Evolutionary conservation across 257 asterid species (phyloP).

Genomic region (Solanum tarapatanum): DNA sequence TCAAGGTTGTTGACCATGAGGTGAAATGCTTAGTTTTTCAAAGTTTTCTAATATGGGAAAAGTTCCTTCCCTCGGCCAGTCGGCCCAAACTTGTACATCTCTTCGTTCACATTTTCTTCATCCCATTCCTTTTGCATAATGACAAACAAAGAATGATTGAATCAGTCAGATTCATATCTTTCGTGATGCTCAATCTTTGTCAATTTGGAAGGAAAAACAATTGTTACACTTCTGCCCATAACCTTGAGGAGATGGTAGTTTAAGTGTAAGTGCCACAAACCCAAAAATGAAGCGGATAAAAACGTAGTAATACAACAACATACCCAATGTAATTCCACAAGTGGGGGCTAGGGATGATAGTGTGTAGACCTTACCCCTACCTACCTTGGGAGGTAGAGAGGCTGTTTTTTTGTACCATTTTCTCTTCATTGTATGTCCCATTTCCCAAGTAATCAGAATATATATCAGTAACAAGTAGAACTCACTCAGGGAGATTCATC

Average conservation of each 20-base stretch:
- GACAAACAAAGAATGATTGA: not conserved
- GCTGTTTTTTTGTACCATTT: too few relatives aligned
- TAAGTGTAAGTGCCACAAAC: not conserved
- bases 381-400: not conserved
- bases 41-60: not conserved
- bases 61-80: not conserved
- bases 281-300: not conserved
- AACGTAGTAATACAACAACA: not conserved
- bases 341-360: not conserved
- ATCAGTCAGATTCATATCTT: not conserved
- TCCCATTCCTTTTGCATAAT: not conserved
- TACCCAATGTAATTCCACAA: not conserved
- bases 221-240: not conserved
- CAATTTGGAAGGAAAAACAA: not conserved
- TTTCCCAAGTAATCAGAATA: not conserved
- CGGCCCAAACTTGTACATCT: not conserved
- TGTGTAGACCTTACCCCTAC: not conserved
- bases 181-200: not conserved
- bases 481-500: not conserved
- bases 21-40: not conserved
- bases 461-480: not conserved
- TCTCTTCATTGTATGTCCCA: not conserved
- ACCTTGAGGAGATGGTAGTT: not conserved
- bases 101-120: not conserved
- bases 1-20: not conserved